phyloP scores from a whole-genome alignment of 2,329 filamentous ascomycete genomes.

The Pochonia chlamydosporia region DNA sequence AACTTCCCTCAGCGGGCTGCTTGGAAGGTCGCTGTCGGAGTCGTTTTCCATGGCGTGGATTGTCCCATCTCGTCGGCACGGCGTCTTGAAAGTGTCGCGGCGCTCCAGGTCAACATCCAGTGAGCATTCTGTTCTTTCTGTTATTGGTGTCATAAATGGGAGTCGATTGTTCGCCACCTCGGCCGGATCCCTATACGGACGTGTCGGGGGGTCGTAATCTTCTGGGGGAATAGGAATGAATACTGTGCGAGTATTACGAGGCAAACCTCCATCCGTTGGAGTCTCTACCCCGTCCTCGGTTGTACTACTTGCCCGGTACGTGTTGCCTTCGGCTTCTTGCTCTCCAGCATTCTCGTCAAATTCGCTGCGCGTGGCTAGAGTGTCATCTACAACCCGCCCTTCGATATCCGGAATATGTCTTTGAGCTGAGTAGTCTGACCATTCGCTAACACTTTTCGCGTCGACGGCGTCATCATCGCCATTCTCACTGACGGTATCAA shows the following conservation, averaged over 20 bases:
- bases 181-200: slow-evolving; percentile 73
- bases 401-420: slow-evolving; percentile 58
- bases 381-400: slow-evolving; percentile 22
- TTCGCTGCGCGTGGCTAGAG: slow-evolving; percentile 22
- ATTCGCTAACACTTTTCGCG: slow-evolving; percentile 66
- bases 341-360: slow-evolving; percentile 18
- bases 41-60: slow-evolving; percentile 22
- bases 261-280: slow-evolving; percentile 33
- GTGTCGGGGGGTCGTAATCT: slow-evolving; percentile 74
- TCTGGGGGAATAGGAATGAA: slow-evolving; percentile 80
- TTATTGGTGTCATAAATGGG: slow-evolving; percentile 98
- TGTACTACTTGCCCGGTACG: not conserved
- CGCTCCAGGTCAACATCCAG: slow-evolving; percentile 59
- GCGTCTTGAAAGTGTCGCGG: slow-evolving; percentile 68
- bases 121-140: slow-evolving; percentile 88
- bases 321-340: slow-evolving; percentile 17
- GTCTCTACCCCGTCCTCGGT: slow-evolving; percentile 34
- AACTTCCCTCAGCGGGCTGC: slow-evolving; percentile 69
- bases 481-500: slow-evolving; percentile 36
- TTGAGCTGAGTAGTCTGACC: slow-evolving; percentile 79
- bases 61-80: slow-evolving; percentile 50
- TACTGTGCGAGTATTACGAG: slow-evolving; percentile 52
- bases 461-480: slow-evolving; percentile 47
- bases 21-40: slow-evolving; percentile 40
- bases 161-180: slow-evolving; percentile 83